Base-by-base conservation (phyloP, 495 filamentous ascomycete species). In the Polyplosphaeria fusca region DNA sequence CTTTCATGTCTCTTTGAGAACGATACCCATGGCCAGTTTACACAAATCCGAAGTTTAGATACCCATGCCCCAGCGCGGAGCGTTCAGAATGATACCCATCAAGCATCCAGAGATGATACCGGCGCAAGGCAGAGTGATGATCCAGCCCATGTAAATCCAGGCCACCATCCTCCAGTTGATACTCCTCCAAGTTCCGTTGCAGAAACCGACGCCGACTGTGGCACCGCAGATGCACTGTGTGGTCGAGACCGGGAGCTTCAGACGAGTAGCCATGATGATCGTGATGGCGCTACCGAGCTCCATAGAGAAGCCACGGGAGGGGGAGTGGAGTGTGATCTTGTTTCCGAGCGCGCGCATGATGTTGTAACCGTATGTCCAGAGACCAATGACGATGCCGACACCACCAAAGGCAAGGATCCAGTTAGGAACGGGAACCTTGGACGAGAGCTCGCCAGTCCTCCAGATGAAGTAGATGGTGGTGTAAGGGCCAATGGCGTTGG, bases 401-500 rank as follows among this genome's bases (percentile, higher is more conserved):
- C 77, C 71, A 40, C 61, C 61, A 41, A 60, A 62, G 18, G 47
- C 63, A 3, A 67, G 52, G 30, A 66, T 67, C 82, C 82, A 86
- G 13, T 77, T 65, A 2, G 78, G 79, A 0, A 82, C 79, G 0
- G 74, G 63, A 4, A 78, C 70, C 65, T 80, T 84, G 61, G 73
- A 66, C 13, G 68, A 55, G 0, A 78, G 69, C 13, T 70, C 61
- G 19, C 77, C 79, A 5, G 77, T 81, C 2, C 71, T 68, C 85
- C 85, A 91, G 62, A 84, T 77, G 23, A 76, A 69, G 76, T 81
- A 89, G 64, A 87, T 80, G 41, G 80, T 85, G 30, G 85, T 79
- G 70, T 79, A 86, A 23, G 85, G 85, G 11, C 86, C 86, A 59
- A 88, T 81, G 20, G 86, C 85, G 71, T 88, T 88, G 35, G 83